phyloP scores from a whole-genome alignment of 768 basidiomycete genomes.

The Macrocybe gigantea region DNA sequence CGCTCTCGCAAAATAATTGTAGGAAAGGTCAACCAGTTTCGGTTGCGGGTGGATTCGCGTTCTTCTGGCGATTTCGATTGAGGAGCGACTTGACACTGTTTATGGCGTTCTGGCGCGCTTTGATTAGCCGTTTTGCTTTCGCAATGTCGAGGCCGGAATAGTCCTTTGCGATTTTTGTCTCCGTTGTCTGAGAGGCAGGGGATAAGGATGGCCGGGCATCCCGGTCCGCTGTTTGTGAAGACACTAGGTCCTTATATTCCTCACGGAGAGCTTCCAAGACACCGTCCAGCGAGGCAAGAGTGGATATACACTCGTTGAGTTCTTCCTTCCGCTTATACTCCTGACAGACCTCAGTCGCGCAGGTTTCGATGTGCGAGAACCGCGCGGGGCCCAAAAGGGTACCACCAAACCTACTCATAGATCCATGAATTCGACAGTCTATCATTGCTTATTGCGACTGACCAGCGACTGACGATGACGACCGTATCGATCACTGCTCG shows the following conservation, averaged over 20 bases:
- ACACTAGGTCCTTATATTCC: slow-evolving; percentile 26
- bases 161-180: slow-evolving; percentile 25
- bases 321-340: slow-evolving; percentile 64
- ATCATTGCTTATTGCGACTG: slow-evolving; percentile 9
- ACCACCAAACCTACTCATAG: slow-evolving; percentile 64
- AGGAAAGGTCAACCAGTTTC: too few species aligned
- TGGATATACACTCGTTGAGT: slow-evolving; percentile 52
- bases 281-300: slow-evolving; percentile 56
- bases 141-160: slow-evolving; percentile 54
- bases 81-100: slow-evolving; percentile 54
- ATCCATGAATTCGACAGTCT: not conserved
- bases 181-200: slow-evolving; percentile 5
- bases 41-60: not conserved
- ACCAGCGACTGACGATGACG: slow-evolving; percentile 79
- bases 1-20: too few species aligned
- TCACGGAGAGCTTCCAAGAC: slow-evolving; percentile 51
- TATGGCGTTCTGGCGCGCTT: slow-evolving; percentile 65
- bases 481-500: slow-evolving; percentile 71
- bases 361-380: slow-evolving; percentile 75
- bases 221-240: too few species aligned
- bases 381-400: slow-evolving; percentile 69
- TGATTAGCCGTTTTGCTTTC: slow-evolving; percentile 63
- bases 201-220: slow-evolving; percentile 8
- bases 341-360: slow-evolving; percentile 68
- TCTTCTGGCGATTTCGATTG: slow-evolving; percentile 24